These are phyloP conservation scores for Scutellaria barbata DNA, from an alignment of 257 asterid genomes.

Conservation along the genomic window DNA sequence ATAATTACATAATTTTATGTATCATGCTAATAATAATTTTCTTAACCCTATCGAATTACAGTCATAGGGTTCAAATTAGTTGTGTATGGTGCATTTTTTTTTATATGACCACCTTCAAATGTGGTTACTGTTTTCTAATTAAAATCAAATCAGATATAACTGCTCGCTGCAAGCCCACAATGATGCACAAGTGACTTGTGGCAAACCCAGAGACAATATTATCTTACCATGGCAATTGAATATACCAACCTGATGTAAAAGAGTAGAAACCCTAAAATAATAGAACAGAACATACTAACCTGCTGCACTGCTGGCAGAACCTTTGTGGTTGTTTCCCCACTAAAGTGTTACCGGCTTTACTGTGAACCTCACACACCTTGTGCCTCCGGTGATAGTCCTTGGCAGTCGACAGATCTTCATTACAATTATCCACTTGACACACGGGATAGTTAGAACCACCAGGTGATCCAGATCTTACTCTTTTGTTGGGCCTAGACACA, in stretches of 20 bases:
- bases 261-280: not conserved
- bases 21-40: slow-evolving; percentile 4
- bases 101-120: not conserved
- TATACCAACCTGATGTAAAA: not conserved
- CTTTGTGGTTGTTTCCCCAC: slow-evolving; percentile 68
- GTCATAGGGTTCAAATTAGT: not conserved
- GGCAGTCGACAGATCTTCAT: slow-evolving; percentile 69
- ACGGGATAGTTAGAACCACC: slow-evolving; percentile 58
- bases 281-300: slow-evolving; percentile 36
- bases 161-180: not conserved
- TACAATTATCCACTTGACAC: slow-evolving; percentile 91
- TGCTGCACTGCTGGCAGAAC: slow-evolving; percentile 68
- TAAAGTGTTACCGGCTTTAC: slow-evolving; percentile 74
- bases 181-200: not conserved
- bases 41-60: not conserved
- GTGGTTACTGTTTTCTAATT: not conserved
- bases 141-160: not conserved
- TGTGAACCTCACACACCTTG: slow-evolving; percentile 90
- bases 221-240: slow-evolving; percentile 12
- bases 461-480: slow-evolving; percentile 81
- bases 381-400: slow-evolving; percentile 94
- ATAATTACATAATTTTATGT: not conserved
- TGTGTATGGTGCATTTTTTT: not conserved
- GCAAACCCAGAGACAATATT: slow-evolving; percentile 6
- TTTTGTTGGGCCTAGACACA: slow-evolving; percentile 61